Percentiles rank a stretch among this genome's conserved stretches.
These are phyloP conservation scores for Nicotiana sylvestris DNA, from an alignment of 257 asterid genomes.

Conservation along the genomic window DNA sequence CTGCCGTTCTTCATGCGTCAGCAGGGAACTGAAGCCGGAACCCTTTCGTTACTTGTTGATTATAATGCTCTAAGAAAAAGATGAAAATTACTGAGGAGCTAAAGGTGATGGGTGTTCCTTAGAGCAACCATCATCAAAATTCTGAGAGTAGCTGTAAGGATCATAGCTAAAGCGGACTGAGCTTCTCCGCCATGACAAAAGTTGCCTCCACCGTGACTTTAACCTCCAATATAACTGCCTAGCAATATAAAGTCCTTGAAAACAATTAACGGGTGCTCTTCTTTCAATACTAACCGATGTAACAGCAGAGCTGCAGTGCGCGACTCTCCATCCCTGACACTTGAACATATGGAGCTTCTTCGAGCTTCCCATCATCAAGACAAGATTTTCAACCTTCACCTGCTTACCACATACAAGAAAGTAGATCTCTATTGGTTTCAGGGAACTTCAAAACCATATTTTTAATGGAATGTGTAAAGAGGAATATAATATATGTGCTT, in stretches of 20 bases:
- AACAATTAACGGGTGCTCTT: neutral
- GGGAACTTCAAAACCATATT: neutral
- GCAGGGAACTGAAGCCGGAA: neutral
- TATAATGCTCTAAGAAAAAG: neutral
- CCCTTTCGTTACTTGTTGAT: neutral
- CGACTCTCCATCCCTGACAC: slow-evolving; percentile 20
- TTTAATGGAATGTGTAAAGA: neutral
- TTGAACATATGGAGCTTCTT: slow-evolving; percentile 16
- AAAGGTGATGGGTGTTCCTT: slow-evolving; percentile 38
- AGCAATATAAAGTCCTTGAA: slow-evolving; percentile 3
- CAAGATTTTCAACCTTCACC: slow-evolving; percentile 13
- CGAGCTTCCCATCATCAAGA: neutral
- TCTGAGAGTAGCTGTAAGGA: slow-evolving; percentile 46
- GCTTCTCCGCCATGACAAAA: slow-evolving; percentile 24
- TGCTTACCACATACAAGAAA: neutral
- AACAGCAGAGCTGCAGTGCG: slow-evolving; percentile 4
- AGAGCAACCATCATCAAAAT: slow-evolving; percentile 48
- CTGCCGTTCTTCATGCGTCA: neutral
- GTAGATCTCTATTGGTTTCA: neutral
- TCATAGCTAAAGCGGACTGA: slow-evolving; percentile 36
- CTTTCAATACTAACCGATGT: slow-evolving; percentile 19
- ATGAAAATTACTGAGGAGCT: slow-evolving; percentile 27
- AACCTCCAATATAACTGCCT: slow-evolving; percentile 29
- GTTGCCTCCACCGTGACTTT: slow-evolving; percentile 30
- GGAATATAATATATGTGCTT: slow-evolving; percentile 12